Evolutionary conservation across 1,284 basidiomycete genomes (phyloP).

Genomic region (Polyporus tsugae): DNA sequence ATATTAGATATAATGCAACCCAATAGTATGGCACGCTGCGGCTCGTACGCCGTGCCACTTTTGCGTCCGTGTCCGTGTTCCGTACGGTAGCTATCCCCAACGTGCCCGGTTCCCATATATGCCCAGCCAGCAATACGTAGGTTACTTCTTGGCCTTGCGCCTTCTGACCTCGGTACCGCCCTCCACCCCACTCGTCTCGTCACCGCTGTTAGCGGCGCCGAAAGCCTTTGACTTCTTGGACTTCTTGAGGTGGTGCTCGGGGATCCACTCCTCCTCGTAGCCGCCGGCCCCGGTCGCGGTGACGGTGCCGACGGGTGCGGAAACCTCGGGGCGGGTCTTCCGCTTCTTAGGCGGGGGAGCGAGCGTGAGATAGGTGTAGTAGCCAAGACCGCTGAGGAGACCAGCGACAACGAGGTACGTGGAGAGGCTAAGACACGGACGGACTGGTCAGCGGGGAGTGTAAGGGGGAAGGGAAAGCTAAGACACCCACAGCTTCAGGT

Average conservation of each 20-base stretch:
- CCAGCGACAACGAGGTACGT: slow-evolving; percentile 80
- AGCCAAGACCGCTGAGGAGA: slow-evolving; percentile 71
- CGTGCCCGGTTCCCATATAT: neutral
- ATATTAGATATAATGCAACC: slow-evolving; percentile 22
- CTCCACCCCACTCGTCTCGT: slow-evolving; percentile 71
- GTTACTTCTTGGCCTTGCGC: slow-evolving; percentile 67
- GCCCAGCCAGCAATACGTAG: neutral
- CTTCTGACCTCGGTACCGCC: slow-evolving; percentile 66
- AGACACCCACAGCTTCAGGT: slow-evolving; percentile 76
- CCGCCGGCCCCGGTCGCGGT: slow-evolving; percentile 77
- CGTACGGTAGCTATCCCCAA: neutral
- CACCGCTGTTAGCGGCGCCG: slow-evolving; percentile 63
- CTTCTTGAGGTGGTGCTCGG: slow-evolving; percentile 85
- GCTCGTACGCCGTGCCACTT: slow-evolving; percentile 22
- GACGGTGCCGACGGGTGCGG: slow-evolving; percentile 64
- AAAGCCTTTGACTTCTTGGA: slow-evolving; percentile 59
- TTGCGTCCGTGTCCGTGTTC: slow-evolving; percentile 25
- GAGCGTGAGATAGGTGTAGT: slow-evolving; percentile 75
- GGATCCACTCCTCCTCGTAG: slow-evolving; percentile 94
- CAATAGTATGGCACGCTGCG: slow-evolving; percentile 17
- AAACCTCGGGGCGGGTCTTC: slow-evolving; percentile 47
- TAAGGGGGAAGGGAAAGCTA: too few relatives aligned
- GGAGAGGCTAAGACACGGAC: slow-evolving; percentile 59
- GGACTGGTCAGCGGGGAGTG: neutral
- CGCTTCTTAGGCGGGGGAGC: slow-evolving; percentile 67